Conservation (phyloP, 345 rosid genomes). For the Camelina neglecta region DNA sequence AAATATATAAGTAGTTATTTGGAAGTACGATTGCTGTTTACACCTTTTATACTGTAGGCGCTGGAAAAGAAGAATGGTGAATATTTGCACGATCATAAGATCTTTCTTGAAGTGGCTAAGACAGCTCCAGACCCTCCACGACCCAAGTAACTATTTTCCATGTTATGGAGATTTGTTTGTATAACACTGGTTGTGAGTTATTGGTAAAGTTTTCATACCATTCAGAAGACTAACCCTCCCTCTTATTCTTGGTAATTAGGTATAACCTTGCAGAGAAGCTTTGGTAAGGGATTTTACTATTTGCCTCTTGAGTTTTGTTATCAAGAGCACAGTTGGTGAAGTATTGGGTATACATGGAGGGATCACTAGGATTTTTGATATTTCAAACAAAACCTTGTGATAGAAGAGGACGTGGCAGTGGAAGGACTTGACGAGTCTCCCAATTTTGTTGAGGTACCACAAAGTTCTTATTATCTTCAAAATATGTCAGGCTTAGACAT, state of each 20-base stretch:
- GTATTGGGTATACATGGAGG: neutral
- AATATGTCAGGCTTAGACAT: too few relatives aligned
- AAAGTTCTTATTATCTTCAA: too few relatives aligned
- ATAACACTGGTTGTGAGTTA: neutral
- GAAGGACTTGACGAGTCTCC: too few relatives aligned
- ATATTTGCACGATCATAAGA: too few relatives aligned
- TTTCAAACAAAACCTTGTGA: neutral
- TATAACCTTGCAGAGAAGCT: neutral
- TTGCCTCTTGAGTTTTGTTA: neutral
- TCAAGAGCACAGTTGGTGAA: neutral
- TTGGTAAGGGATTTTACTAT: constrained; percentile 16
- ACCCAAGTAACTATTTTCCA: neutral
- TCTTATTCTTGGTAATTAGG: neutral
- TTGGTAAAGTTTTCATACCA: too few relatives aligned
- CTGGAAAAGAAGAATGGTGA: too few relatives aligned
- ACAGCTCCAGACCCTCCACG: too few relatives aligned
- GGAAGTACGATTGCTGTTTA: too few relatives aligned
- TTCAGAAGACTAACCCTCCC: neutral
- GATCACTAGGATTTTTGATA: neutral
- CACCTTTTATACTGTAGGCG: too few relatives aligned
- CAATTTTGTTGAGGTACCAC: too few relatives aligned
- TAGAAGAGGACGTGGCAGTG: neutral
- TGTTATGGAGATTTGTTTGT: neutral
- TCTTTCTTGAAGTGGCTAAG: neutral
- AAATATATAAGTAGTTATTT: too few relatives aligned